Percentiles rank a stretch among this genome's conserved stretches.
Conservation (phyloP, 805 yeast genomes). For the Candida orba region DNA sequence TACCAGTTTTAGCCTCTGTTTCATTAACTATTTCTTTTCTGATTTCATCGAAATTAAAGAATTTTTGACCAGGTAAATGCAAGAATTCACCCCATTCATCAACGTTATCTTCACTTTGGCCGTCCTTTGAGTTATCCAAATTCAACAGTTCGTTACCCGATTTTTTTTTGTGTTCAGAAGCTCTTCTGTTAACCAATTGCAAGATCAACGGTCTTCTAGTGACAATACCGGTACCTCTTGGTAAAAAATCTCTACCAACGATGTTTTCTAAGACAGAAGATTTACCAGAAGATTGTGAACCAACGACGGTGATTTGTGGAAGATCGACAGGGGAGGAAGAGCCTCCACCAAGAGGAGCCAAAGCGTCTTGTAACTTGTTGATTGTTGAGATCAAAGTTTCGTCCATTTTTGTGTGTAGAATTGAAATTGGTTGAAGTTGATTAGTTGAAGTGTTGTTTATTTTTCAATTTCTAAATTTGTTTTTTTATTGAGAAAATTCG, state of each 20-base stretch:
- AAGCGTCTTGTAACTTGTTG: slow-evolving; percentile 78
- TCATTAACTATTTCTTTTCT: slow-evolving; percentile 87
- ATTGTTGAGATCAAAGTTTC: slow-evolving; percentile 68
- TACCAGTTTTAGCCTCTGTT: slow-evolving; percentile 77
- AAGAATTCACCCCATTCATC: slow-evolving; percentile 98
- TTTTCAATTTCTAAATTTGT: neutral
- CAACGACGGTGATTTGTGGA: slow-evolving; percentile 93
- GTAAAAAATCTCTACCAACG: slow-evolving; percentile 86
- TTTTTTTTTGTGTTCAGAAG: slow-evolving; percentile 23
- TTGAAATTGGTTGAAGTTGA: neutral
- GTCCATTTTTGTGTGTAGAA: slow-evolving; percentile 42
- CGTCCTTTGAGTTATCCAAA: slow-evolving; percentile 36
- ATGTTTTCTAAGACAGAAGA: slow-evolving; percentile 86
- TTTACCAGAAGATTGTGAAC: slow-evolving; percentile 86
- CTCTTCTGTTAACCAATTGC: slow-evolving; percentile 68
- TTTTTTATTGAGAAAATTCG: neutral
- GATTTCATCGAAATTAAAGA: slow-evolving; percentile 82
- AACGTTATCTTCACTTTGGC: slow-evolving; percentile 57
- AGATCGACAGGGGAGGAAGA: slow-evolving; percentile 77
- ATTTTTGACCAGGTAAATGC: slow-evolving; percentile 83
- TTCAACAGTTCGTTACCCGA: slow-evolving; percentile 26
- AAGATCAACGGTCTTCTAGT: slow-evolving; percentile 82
- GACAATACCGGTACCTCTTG: slow-evolving; percentile 90
- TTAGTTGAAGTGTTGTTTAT: neutral
- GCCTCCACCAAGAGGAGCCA: slow-evolving; percentile 82